These are phyloP conservation scores for Naematelia aurantialba DNA, from an alignment of 768 basidiomycete genomes.

Conservation along the genomic window DNA sequence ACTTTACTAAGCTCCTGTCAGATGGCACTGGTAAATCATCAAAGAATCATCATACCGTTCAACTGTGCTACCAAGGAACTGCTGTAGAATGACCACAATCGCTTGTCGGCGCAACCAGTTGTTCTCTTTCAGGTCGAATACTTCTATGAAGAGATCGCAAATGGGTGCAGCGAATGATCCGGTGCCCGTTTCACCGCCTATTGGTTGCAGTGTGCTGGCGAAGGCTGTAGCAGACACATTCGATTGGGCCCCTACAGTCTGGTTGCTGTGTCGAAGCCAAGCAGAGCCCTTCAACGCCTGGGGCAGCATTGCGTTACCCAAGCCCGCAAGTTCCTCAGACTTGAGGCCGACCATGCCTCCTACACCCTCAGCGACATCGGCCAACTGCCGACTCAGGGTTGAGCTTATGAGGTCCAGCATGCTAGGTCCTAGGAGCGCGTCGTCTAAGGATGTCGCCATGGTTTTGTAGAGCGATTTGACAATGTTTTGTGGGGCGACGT, in stretches of 20 bases:
- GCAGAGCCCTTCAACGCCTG: constrained; percentile 16
- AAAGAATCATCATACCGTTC: constrained; percentile 64
- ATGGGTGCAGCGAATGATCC: constrained; percentile 90
- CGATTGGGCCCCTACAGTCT: background rate
- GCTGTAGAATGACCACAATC: constrained; percentile 92
- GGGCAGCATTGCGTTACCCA: constrained; percentile 18
- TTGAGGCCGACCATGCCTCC: constrained; percentile 32
- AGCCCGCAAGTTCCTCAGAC: constrained; percentile 22
- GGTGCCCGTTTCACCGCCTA: constrained; percentile 82
- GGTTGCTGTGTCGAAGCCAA: background rate
- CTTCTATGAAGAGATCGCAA: constrained; percentile 83
- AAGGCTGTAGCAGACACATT: background rate
- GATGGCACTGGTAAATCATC: background rate
- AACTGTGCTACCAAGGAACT: constrained; percentile 90
- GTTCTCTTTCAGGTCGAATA: constrained; percentile 93
- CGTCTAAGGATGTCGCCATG: constrained; percentile 91
- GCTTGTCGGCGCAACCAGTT: constrained; percentile 95
- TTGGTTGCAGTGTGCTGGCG: constrained; percentile 52
- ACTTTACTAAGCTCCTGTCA: constrained; percentile 63
- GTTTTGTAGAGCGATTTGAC: constrained; percentile 85
- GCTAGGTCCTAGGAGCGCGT: constrained; percentile 81
- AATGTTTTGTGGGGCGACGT: constrained; percentile 54
- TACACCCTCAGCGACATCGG: constrained; percentile 28
- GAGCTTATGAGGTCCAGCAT: constrained; percentile 42
- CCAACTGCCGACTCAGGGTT: constrained; percentile 29